Evolutionary conservation across 257 asterid genomes (phyloP).

Genomic region (Plantago elongata): DNA sequence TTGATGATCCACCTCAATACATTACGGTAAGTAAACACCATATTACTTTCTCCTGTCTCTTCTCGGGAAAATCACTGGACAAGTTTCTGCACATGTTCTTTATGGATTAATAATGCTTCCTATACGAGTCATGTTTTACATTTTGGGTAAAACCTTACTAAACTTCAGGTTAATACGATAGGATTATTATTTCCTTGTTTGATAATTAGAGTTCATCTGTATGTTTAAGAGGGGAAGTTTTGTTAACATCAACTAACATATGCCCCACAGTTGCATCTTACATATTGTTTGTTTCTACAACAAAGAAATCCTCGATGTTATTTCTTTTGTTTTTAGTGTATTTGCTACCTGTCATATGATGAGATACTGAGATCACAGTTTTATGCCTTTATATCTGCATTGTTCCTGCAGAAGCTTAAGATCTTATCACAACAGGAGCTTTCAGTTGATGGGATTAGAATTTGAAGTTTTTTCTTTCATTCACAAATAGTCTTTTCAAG

Average conservation of each 20-base stretch:
- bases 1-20: constrained; percentile 89
- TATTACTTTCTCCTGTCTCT: not conserved
- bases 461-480: constrained; percentile 24
- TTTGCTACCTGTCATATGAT: too few species aligned
- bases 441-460: constrained; percentile 27
- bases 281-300: not conserved
- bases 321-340: too few species aligned
- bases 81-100: not conserved
- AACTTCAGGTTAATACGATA: not conserved
- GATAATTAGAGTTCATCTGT: not conserved
- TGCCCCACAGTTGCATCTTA: not conserved
- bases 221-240: too few species aligned
- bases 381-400: constrained; percentile 5
- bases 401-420: constrained; percentile 73
- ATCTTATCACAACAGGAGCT: constrained; percentile 48
- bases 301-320: too few species aligned
- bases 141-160: not conserved
- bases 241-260: too few species aligned
- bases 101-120: not conserved
- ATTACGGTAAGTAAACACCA: constrained; percentile 67
- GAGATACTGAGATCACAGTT: too few species aligned
- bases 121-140: not conserved
- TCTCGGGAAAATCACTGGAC: not conserved
- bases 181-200: not conserved
- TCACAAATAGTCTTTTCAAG: constrained; percentile 17